Evolutionary conservation across 495 filamentous ascomycete species (phyloP).

Genomic region (Lasiosphaeriaceae sp.): DNA sequence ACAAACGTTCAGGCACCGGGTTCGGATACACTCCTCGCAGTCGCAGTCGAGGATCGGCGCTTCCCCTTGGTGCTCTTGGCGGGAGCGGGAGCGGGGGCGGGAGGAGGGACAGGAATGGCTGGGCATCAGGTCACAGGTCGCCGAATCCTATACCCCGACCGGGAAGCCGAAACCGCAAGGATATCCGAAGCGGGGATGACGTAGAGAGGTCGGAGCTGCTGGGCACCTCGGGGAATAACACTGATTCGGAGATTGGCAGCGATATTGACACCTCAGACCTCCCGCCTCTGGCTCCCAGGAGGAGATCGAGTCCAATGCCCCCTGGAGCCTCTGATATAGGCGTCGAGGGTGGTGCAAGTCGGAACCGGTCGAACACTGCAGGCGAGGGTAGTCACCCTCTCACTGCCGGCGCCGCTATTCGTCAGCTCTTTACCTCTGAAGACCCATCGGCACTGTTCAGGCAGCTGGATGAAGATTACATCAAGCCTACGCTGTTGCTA

Average conservation of each 20-base stretch:
- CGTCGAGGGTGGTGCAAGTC: constrained; percentile 23
- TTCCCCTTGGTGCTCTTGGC: constrained; percentile 52
- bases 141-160: constrained; percentile 37
- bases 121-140: constrained; percentile 52
- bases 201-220: constrained; percentile 66
- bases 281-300: constrained; percentile 47
- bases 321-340: constrained; percentile 10
- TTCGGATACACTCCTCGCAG: constrained; percentile 70
- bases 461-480: constrained; percentile 92
- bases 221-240: constrained; percentile 52
- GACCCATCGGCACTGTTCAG: constrained; percentile 90
- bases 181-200: constrained; percentile 35
- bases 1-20: constrained; percentile 65
- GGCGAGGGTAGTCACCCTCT: constrained; percentile 41
- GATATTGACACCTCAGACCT: constrained; percentile 64
- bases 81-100: constrained; percentile 23
- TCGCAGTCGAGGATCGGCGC: constrained; percentile 44
- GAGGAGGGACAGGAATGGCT: constrained; percentile 36
- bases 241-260: constrained; percentile 58
- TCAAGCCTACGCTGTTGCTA: constrained; percentile 87
- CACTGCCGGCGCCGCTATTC: constrained; percentile 67
- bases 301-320: constrained; percentile 54
- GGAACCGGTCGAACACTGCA: constrained; percentile 26
- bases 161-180: constrained; percentile 49
- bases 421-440: constrained; percentile 63